These are phyloP conservation scores for Monilinia fructigena DNA, from an alignment of 2,329 filamentous ascomycete species.

Conservation along the genomic window DNA sequence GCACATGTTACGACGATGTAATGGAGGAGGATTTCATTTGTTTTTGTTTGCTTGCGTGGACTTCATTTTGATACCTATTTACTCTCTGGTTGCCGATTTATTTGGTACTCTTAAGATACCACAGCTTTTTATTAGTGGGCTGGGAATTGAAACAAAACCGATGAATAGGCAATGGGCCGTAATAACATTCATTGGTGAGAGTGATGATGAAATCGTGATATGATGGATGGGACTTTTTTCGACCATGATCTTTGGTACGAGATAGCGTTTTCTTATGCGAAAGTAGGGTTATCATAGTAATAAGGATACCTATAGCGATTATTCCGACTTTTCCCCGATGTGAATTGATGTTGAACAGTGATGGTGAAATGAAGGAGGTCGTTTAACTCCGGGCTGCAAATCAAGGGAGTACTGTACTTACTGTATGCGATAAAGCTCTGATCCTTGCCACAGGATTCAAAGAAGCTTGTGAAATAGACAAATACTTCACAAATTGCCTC, in stretches of 20 bases:
- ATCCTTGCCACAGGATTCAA: no score
- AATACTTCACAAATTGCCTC: no score
- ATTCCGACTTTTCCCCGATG: not conserved
- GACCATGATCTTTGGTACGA: not conserved
- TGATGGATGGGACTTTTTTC: constrained; percentile 5
- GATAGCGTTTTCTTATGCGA: constrained; percentile 4
- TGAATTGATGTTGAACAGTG: not conserved
- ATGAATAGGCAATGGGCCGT: not conserved
- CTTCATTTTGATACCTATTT: constrained; percentile 13
- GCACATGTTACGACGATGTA: constrained; percentile 1
- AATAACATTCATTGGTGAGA: not conserved
- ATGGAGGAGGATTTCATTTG: constrained; percentile 18
- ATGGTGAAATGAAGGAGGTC: no score
- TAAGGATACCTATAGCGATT: not conserved
- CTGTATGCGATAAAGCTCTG: no score
- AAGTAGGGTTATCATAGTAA: not conserved
- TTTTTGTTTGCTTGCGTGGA: constrained; percentile 10
- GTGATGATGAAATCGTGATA: constrained; percentile 14
- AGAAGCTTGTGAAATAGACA: no score
- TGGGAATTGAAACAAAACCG: not conserved
- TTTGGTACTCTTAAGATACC: constrained; percentile 8
- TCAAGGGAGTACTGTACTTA: no score
- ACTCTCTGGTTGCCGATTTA: constrained; percentile 14
- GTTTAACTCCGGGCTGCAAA: no score
- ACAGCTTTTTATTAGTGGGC: constrained; percentile 1